Evolutionary conservation across 116 monocot genomes (phyloP).

Genomic region (Zostera marina): DNA sequence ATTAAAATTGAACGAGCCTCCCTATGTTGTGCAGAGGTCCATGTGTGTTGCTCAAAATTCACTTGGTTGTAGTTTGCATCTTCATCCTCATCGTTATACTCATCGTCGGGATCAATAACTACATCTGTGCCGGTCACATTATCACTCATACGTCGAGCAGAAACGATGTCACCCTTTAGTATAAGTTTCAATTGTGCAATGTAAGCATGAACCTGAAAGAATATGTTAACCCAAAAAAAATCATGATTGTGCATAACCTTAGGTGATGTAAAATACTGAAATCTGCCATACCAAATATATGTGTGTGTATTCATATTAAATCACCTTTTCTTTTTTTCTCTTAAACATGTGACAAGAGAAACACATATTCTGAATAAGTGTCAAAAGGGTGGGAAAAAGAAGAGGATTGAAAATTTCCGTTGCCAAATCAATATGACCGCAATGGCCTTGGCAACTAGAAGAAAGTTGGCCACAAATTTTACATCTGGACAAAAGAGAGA

Average conservation of each 20-base stretch:
- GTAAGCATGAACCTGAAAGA: constrained; percentile 35
- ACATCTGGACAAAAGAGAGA: constrained; percentile 31
- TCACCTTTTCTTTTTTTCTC: constrained; percentile 36
- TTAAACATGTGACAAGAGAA: constrained; percentile 64
- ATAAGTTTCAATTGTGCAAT: constrained; percentile 31
- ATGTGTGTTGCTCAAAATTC: constrained; percentile 16
- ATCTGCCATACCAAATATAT: no score
- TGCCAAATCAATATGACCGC: constrained; percentile 76
- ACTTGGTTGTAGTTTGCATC: neutral
- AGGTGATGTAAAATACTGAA: neutral
- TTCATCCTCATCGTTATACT: neutral
- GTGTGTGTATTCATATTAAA: neutral
- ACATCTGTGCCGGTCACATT: neutral
- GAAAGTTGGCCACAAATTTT: constrained; percentile 65
- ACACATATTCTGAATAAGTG: constrained; percentile 52
- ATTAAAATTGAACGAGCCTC: constrained; percentile 35
- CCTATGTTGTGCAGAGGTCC: constrained; percentile 69
- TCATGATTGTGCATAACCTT: neutral
- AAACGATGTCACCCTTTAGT: constrained; percentile 38
- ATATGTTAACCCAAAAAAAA: constrained; percentile 3
- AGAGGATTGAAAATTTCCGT: constrained; percentile 58
- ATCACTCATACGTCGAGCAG: constrained; percentile 24
- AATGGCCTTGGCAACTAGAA: constrained; percentile 64
- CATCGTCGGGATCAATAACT: constrained; percentile 5
- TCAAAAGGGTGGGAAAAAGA: constrained; percentile 40